Conservation (phyloP, 1,139 yeast species). For the Yamadazyma mexicana region DNA sequence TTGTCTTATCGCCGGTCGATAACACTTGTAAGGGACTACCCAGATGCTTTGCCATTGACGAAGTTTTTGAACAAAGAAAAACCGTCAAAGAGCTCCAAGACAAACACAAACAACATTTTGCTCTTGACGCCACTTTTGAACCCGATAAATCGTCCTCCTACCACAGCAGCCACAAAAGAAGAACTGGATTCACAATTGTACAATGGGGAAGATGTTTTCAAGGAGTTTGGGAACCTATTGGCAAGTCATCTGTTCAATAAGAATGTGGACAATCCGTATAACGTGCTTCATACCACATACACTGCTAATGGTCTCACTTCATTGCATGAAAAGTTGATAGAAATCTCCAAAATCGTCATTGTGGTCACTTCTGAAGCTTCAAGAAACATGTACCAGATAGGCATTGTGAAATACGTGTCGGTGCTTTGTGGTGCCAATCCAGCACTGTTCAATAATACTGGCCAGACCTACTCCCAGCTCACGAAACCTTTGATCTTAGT, state of each 20-base stretch:
- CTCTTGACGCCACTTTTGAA: constrained; percentile 54
- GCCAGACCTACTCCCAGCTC: constrained; percentile 23
- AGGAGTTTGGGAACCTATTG: constrained; percentile 45
- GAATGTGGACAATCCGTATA: constrained; percentile 31
- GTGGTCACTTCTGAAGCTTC: constrained; percentile 64
- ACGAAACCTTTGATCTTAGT: constrained; percentile 56
- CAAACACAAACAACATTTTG: constrained; percentile 37
- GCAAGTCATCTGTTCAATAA: constrained; percentile 34
- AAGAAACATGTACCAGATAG: constrained; percentile 66
- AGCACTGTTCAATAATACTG: constrained; percentile 26
- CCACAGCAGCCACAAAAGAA: neutral
- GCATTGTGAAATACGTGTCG: constrained; percentile 59
- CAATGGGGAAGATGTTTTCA: constrained; percentile 61
- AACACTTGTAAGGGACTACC: constrained; percentile 57
- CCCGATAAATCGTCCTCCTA: constrained; percentile 35
- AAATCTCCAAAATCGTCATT: constrained; percentile 55
- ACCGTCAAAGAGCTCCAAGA: constrained; percentile 12
- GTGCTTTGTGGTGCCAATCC: constrained; percentile 55
- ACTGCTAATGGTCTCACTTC: constrained; percentile 65
- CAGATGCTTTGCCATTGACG: constrained; percentile 52
- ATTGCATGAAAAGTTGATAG: constrained; percentile 57
- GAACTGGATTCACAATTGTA: constrained; percentile 25
- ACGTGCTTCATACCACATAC: constrained; percentile 60
- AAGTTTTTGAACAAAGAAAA: constrained; percentile 25
- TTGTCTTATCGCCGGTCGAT: constrained; percentile 54